Evolutionary conservation across 768 basidiomycete species (phyloP), one percentile per base, ranked within the genome.

Genomic region (Mycena pura): DNA sequence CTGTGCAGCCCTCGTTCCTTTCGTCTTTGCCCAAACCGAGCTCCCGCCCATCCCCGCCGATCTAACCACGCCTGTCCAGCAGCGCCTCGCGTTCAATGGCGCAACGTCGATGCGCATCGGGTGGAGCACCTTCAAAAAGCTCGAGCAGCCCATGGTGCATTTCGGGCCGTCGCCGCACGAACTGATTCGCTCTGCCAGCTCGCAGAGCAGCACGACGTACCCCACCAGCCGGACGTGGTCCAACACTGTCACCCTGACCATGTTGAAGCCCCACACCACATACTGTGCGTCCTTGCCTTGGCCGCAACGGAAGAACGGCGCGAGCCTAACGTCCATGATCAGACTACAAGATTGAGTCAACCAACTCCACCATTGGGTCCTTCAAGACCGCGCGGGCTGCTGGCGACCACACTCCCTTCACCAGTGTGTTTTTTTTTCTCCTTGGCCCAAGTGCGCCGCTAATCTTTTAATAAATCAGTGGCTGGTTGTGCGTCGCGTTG

Each of bases 61-160:
- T 53, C 51, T 53, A 38, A 53, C 39, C 51, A 53, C 51, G 27
- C 51, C 51, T 53, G 51, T 53, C 51, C 51, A 53, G 29, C 39
- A 53, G 51, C 39, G 51, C 11, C 51, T 53, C 27, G 51, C 51
- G 29, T 53, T 53, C 39, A 53, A 53, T 53, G 51, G 51, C 51
- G 38, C 51, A 40, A 41, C 27, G 39, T 53, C 51, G 39, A 53
- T 53, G 51, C 51, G 39, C 40, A 32, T 53, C 51, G 39, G 39
- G 51, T 53, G 51, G 51, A 53, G 51, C 51, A 53, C 51, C 51
- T 53, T 40, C 51, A 25, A 53, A 24, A 25, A 43, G 51, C 51
- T 41, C 51, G 39, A 43, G 39, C 38, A 41, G 39, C 51, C 39
- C 51, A 53, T 28, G n/a, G 51, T 53, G 38, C 14, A 53, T 40